A percentile compares a stretch with the other conserved stretches of the same genome.
phyloP scores from a whole-genome alignment of 768 basidiomycete species.

The Thelephora ganbajun region DNA sequence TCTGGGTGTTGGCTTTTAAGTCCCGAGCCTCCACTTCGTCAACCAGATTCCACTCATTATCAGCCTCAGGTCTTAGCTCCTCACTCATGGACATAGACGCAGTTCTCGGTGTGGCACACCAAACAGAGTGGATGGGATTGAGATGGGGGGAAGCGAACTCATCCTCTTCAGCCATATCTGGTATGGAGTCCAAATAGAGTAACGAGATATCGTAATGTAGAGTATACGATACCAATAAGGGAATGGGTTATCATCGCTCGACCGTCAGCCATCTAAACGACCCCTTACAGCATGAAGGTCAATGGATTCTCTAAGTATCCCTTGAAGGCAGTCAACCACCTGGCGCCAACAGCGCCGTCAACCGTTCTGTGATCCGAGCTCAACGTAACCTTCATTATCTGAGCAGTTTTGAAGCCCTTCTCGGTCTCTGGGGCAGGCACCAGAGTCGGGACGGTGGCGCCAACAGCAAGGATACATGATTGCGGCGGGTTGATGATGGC shows the following conservation, averaged over 20 bases:
- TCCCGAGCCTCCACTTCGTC: too few species aligned
- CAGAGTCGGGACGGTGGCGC: conserved; percentile 73
- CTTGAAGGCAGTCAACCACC: conserved; percentile 89
- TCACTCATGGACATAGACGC: too few species aligned
- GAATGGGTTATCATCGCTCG: not conserved
- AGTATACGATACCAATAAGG: not conserved
- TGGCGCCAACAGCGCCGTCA: conserved; percentile 90
- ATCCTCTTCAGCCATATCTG: too few species aligned
- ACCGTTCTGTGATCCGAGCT: conserved; percentile 93
- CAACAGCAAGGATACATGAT: conserved; percentile 94
- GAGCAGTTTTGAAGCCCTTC: conserved; percentile 86
- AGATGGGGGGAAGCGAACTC: too few species aligned
- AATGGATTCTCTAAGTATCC: conserved; percentile 93
- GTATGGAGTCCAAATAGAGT: too few species aligned
- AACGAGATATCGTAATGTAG: too few species aligned
- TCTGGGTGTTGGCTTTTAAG: too few species aligned
- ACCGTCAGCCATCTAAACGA: conserved; percentile 1
- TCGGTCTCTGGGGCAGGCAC: conserved; percentile 81
- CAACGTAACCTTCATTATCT: conserved; percentile 92
- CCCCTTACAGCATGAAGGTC: conserved; percentile 81
- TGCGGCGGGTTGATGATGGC: conserved; percentile 99
- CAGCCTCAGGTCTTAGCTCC: too few species aligned
- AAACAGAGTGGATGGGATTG: too few species aligned
- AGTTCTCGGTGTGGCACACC: too few species aligned
- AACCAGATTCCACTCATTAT: too few species aligned